Base-by-base conservation (phyloP, 2,329 filamentous ascomycete genomes). In the Neocucurbitaria cava region DNA sequence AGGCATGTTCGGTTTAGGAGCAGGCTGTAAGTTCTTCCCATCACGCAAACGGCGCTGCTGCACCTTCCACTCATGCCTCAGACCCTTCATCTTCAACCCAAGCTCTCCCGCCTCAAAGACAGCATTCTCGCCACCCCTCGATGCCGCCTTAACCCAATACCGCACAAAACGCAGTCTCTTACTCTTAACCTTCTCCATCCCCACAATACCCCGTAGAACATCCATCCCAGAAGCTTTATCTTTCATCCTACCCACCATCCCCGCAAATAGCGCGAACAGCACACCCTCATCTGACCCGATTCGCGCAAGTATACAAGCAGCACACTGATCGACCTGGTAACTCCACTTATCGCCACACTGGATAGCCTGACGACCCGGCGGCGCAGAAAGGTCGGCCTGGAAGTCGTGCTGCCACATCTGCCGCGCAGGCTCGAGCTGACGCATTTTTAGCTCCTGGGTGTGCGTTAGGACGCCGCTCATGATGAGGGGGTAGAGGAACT, bases 301-400 rank as follows among this genome's bases (percentile, higher is more conserved):
- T 0, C 71, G 62, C 9, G 68, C 56, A 9, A 74, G 59, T 41
- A 74, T 66, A 30, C 72, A 75, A 1, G 68, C 71, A 3, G 63
- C 47, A 49, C 71, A 75, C 9, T 52, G 40, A 23, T 69, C 58
- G 3, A 46, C 5, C 31, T 73, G 66, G 18, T 61, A 68, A 1
- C 8, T 13, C 66, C 68, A 75, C 40, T 61, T 62, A 1, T 28
- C 11, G 2, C 55, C 58, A 4, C 51, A 21, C 1, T 50, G 7
- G 18, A 72, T 61, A 1, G 67, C 63, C n/a, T 43, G 31, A 10
- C 57, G 60, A 3, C 56, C 58, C 3, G 49, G 56, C 20, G 67
- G 69, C 8, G 63, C 49, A 36, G 59, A 60, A 2, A 35, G 45
- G 11, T 48, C 46, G 8, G 52, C 15, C 1, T 49, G 59, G 46